These are phyloP conservation scores for Mycena sanguinolenta DNA, from an alignment of 768 basidiomycete genomes.

Conservation along the genomic window DNA sequence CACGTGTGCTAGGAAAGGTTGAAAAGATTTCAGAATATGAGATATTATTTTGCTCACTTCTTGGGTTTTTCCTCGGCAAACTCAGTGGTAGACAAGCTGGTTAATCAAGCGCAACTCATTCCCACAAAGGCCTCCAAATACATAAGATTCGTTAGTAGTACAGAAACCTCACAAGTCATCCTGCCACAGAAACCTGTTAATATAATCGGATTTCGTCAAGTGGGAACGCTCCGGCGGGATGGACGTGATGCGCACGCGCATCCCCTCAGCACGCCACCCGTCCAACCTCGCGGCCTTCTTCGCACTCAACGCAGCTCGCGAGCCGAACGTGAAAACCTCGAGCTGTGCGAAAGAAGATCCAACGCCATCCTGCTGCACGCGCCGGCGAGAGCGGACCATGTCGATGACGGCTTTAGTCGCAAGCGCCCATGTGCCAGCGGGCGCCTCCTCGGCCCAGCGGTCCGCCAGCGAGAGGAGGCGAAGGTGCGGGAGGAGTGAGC, in stretches of 20 bases:
- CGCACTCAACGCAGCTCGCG: conserved; percentile 6
- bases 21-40: too few species aligned
- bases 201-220: conserved; percentile 1
- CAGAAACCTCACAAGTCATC: not conserved
- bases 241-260: conserved; percentile 9
- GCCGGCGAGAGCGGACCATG: conserved; percentile 30
- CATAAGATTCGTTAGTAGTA: too few species aligned
- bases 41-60: too few species aligned
- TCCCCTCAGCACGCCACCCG: conserved; percentile 10
- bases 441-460: conserved; percentile 26
- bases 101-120: too few species aligned
- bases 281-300: conserved; percentile 19
- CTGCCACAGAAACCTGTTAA: not conserved
- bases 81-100: too few species aligned
- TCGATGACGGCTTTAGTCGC: conserved; percentile 25
- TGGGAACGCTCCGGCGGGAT: not conserved
- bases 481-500: conserved; percentile 10
- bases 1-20: too few species aligned
- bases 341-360: too few species aligned
- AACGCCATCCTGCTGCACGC: not conserved
- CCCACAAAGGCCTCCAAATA: too few species aligned
- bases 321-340: conserved; percentile 15
- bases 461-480: conserved; percentile 15
- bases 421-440: conserved; percentile 8
- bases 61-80: too few species aligned